Evolutionary conservation across 2,329 filamentous ascomycete genomes (phyloP).

Genomic region (Albifimbria verrucaria): DNA sequence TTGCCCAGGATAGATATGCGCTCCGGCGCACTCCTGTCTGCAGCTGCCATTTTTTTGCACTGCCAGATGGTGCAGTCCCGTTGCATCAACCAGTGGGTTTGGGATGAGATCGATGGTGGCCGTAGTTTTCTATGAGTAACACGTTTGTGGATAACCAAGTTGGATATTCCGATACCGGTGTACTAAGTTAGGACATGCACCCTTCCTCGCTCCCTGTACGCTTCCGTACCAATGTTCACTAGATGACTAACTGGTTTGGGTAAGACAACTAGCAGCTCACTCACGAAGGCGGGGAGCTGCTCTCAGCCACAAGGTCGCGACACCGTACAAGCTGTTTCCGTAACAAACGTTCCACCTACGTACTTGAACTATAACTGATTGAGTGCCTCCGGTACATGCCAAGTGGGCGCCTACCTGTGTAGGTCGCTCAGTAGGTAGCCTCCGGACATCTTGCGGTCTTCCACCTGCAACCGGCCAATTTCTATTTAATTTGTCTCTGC

Average conservation of each 20-base stretch:
- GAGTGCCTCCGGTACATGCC: too few species aligned
- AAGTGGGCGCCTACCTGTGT: too few species aligned
- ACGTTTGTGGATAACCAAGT: background rate
- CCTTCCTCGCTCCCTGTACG: background rate
- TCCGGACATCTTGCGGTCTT: too few species aligned
- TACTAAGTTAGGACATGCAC: background rate
- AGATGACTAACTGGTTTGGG: background rate
- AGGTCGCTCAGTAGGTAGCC: too few species aligned
- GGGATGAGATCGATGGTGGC: background rate
- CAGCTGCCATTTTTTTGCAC: slow-evolving; percentile 20
- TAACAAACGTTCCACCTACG: too few species aligned
- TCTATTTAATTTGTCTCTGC: background rate
- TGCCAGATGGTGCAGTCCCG: background rate
- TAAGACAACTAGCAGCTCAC: too few species aligned
- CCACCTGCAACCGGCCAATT: background rate
- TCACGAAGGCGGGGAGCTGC: too few species aligned
- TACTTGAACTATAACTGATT: too few species aligned
- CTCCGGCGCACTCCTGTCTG: slow-evolving; percentile 37
- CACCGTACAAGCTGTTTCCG: too few species aligned
- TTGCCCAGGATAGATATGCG: slow-evolving; percentile 80
- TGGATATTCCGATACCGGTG: background rate
- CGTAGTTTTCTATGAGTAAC: background rate
- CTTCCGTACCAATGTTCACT: background rate
- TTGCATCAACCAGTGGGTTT: background rate
- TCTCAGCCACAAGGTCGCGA: too few species aligned